phyloP scores from a whole-genome alignment of 441 rosid species.

The Populus hybrid region DNA sequence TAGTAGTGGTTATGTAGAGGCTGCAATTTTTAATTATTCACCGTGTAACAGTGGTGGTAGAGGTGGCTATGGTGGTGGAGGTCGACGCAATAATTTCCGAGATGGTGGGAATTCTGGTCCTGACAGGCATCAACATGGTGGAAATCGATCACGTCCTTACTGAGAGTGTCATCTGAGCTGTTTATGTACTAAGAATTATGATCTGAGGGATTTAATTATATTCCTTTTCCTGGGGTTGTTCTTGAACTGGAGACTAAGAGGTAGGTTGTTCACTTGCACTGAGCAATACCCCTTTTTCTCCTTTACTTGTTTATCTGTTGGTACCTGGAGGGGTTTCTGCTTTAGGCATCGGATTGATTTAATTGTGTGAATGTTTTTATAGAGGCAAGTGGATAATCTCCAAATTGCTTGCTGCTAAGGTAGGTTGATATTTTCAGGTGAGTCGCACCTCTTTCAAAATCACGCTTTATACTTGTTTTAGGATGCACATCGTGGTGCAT shows the following conservation, averaged over 20 bases:
- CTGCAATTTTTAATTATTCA: not conserved
- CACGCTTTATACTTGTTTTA: constrained; percentile 12
- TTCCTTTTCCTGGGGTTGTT: constrained; percentile 45
- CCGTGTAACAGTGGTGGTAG: constrained; percentile 55
- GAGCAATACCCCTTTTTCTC: constrained; percentile 53
- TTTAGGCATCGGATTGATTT: constrained; percentile 48
- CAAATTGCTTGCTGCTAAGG: constrained; percentile 79
- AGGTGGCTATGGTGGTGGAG: constrained; percentile 87
- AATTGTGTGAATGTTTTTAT: constrained; percentile 64
- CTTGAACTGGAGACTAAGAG: constrained; percentile 69
- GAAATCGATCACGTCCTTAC: constrained; percentile 94
- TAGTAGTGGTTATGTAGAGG: not conserved
- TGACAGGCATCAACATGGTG: constrained; percentile 75
- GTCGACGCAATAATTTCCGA: constrained; percentile 62
- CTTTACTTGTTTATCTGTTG: constrained; percentile 23
- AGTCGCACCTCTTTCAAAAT: constrained; percentile 48
- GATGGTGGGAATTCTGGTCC: constrained; percentile 80
- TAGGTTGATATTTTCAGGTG: constrained; percentile 94
- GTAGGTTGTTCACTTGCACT: constrained; percentile 61
- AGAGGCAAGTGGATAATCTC: constrained; percentile 81
- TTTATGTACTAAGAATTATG: constrained; percentile 62
- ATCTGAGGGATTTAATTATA: constrained; percentile 41
- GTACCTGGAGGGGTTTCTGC: constrained; percentile 31
- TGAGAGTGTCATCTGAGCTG: constrained; percentile 21
- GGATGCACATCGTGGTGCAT: constrained; percentile 11